Evolutionary conservation across 108 stramenopile species (phyloP).

Genomic region (Mediolabrus comicus): DNA sequence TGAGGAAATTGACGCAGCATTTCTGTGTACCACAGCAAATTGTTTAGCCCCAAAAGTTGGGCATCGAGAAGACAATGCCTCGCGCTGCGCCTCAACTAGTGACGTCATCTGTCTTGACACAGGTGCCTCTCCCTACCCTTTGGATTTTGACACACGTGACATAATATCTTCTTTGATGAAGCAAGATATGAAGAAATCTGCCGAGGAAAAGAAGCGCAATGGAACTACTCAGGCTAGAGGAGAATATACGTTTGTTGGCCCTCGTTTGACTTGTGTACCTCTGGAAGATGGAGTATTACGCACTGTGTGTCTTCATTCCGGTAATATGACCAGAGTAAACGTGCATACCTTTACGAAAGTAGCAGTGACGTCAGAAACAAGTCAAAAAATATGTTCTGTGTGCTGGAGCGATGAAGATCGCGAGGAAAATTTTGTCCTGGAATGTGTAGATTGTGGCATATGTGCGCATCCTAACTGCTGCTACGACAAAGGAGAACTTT

Average conservation of each 20-base stretch:
- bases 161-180: conserved; percentile 40
- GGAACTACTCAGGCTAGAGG: conserved; percentile 3
- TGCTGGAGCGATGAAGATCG: conserved; percentile 56
- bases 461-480: conserved; percentile 56
- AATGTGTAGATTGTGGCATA: conserved; percentile 58
- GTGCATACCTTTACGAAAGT: conserved; percentile 29
- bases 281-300: conserved; percentile 50
- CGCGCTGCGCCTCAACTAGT: not conserved
- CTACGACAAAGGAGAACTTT: conserved; percentile 39
- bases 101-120: conserved; percentile 28
- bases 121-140: not conserved
- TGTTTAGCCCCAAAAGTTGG: not conserved
- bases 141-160: conserved; percentile 9
- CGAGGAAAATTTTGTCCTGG: conserved; percentile 31
- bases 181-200: conserved; percentile 24
- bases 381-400: conserved; percentile 43
- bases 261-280: conserved; percentile 54
- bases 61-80: not conserved
- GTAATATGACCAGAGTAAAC: conserved; percentile 40
- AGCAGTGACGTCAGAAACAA: conserved; percentile 11
- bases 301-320: conserved; percentile 55
- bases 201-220: conserved; percentile 5
- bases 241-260: conserved; percentile 6
- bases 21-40: not conserved
- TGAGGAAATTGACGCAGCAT: conserved; percentile 34